Percentiles rank a stretch among this genome's conserved stretches.
Evolutionary conservation across 2,329 filamentous ascomycete genomes (phyloP).

Genomic region (Trichophyton verrucosum): DNA sequence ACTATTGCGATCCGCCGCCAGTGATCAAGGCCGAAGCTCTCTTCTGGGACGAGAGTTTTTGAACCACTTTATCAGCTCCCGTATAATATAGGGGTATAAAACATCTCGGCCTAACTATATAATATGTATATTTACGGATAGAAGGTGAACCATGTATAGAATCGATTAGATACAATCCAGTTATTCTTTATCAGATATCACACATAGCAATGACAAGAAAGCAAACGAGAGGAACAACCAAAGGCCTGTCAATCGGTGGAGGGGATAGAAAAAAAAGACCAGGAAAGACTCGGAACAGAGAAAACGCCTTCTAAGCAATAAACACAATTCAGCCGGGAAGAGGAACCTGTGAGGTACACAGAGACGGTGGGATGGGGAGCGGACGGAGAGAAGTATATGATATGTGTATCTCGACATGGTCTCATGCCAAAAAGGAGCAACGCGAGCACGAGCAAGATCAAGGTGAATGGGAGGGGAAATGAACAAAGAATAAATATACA

Average conservation of each 20-base stretch:
- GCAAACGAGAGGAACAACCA: neutral
- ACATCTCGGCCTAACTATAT: neutral
- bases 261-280: neutral
- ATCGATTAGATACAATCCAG: neutral
- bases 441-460: slow-evolving; percentile 7
- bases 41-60: slow-evolving; percentile 9
- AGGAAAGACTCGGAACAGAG: neutral
- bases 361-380: slow-evolving; percentile 7
- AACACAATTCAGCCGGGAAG: neutral
- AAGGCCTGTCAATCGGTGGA: neutral
- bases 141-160: neutral
- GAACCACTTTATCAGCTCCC: neutral
- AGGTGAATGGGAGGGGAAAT: neutral
- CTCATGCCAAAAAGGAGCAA: slow-evolving; percentile 3
- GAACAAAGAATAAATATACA: slow-evolving; percentile 6
- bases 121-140: neutral
- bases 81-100: no score
- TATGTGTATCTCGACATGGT: slow-evolving; percentile 1
- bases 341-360: slow-evolving; percentile 7
- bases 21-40: slow-evolving; percentile 16
- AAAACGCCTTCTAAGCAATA: neutral
- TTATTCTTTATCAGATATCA: slow-evolving; percentile 1
- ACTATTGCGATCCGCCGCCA: slow-evolving; percentile 10
- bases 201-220: neutral
- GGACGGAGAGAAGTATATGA: slow-evolving; percentile 4